phyloP scores from a whole-genome alignment of 2,329 filamentous ascomycete genomes.

The Raffaelea ambrosiae region DNA sequence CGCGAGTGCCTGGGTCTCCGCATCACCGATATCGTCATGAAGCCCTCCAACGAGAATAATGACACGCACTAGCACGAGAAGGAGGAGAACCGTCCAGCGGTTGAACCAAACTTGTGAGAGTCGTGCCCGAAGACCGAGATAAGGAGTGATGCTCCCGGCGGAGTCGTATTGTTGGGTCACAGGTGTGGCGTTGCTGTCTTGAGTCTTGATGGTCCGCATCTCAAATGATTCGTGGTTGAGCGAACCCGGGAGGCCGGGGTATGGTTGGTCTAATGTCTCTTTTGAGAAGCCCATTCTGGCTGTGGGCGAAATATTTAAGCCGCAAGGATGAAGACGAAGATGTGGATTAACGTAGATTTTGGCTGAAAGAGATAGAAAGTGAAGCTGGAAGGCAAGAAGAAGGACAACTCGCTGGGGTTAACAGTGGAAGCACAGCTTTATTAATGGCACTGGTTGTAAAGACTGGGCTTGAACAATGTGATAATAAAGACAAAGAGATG shows the following conservation, averaged over 20 bases:
- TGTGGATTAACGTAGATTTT: too few species aligned
- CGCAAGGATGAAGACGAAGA: background rate
- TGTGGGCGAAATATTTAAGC: background rate
- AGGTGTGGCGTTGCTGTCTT: conserved; percentile 21
- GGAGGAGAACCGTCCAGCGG: conserved; percentile 84
- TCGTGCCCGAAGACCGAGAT: conserved; percentile 80
- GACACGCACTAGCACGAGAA: conserved; percentile 76
- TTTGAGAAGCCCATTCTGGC: conserved; percentile 17
- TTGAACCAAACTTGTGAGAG: conserved; percentile 97
- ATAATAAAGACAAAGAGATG: background rate
- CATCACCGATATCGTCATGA: conserved; percentile 64
- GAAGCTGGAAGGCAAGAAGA: too few species aligned
- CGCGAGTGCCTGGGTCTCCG: conserved; percentile 72
- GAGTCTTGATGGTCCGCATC: conserved; percentile 17
- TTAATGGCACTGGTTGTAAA: too few species aligned
- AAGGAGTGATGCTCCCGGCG: conserved; percentile 70
- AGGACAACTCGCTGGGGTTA: too few species aligned
- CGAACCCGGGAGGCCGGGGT: conserved; percentile 21
- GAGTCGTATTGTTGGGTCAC: conserved; percentile 32
- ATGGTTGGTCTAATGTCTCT: conserved; percentile 16
- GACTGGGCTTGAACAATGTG: too few species aligned
- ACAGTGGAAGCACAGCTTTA: background rate
- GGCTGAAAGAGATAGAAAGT: too few species aligned
- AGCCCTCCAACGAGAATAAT: conserved; percentile 68
- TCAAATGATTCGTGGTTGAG: conserved; percentile 23